Conservation (phyloP, 495 filamentous ascomycete genomes). For the Penicillium salamii region DNA sequence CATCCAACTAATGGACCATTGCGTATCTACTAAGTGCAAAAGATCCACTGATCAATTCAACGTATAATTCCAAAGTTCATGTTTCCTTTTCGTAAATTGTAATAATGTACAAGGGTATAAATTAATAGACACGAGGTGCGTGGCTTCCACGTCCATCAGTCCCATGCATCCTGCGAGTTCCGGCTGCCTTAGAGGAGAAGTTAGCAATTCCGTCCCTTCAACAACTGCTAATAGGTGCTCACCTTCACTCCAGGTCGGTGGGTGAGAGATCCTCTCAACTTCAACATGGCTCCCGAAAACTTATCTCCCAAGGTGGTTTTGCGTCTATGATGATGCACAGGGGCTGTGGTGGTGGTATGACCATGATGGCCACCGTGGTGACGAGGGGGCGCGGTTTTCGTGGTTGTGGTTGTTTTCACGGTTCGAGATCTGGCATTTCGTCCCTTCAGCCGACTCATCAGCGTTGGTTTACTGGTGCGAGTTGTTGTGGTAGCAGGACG, state of each 20-base stretch:
- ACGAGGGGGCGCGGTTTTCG: constrained; percentile 6
- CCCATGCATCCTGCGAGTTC: constrained; percentile 67
- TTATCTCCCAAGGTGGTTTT: constrained; percentile 63
- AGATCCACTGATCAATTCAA: no score
- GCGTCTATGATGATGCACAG: constrained; percentile 54
- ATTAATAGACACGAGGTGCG: constrained; percentile 26
- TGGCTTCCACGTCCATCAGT: constrained; percentile 60
- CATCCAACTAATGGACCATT: no score
- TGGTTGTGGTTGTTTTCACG: constrained; percentile 29
- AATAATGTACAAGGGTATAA: not conserved
- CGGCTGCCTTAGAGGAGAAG: constrained; percentile 54
- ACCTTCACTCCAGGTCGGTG: constrained; percentile 62
- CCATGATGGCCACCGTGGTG: not conserved
- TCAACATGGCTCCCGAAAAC: constrained; percentile 65
- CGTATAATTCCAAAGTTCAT: no score
- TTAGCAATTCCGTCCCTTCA: constrained; percentile 1
- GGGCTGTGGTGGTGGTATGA: constrained; percentile 5
- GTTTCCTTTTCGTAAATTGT: constrained; percentile 5
- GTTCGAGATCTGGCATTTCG: constrained; percentile 24
- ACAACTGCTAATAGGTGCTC: not conserved
- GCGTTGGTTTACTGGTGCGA: constrained; percentile 47
- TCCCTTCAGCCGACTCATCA: constrained; percentile 31
- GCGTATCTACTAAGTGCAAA: no score
- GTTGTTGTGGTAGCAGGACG: constrained; percentile 26
- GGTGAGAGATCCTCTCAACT: constrained; percentile 61